Evolutionary conservation across 2,329 filamentous ascomycete genomes (phyloP).

Genomic region (Zasmidium cellare): DNA sequence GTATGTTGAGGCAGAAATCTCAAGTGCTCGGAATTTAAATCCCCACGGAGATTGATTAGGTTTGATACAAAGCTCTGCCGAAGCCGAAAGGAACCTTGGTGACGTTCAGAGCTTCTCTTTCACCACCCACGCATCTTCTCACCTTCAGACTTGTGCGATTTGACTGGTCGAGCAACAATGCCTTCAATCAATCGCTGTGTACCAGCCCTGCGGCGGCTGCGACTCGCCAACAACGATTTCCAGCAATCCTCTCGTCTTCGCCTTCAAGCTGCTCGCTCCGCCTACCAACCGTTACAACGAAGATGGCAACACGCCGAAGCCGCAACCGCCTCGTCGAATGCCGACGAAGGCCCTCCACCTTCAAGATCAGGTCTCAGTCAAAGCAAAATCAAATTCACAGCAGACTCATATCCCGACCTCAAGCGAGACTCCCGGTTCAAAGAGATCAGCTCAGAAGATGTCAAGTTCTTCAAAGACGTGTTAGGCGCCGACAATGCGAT

Average conservation of each 20-base stretch:
- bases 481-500: slow-evolving; percentile 77
- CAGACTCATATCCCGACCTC: slow-evolving; percentile 81
- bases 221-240: slow-evolving; percentile 32
- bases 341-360: slow-evolving; percentile 29
- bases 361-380: slow-evolving; percentile 25
- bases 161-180: slow-evolving; percentile 18
- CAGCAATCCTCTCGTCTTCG: slow-evolving; percentile 29
- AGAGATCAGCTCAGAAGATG: slow-evolving; percentile 72
- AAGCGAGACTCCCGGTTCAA: slow-evolving; percentile 77
- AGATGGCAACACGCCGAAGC: slow-evolving; percentile 33
- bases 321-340: slow-evolving; percentile 33
- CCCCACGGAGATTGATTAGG: too few relatives aligned
- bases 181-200: slow-evolving; percentile 24
- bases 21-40: background rate
- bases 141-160: background rate
- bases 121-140: background rate
- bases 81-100: background rate
- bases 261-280: slow-evolving; percentile 12
- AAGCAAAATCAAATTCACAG: slow-evolving; percentile 70
- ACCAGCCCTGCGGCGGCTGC: slow-evolving; percentile 33
- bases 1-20: background rate
- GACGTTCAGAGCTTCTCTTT: background rate
- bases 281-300: slow-evolving; percentile 23
- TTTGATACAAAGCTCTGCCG: background rate
- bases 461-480: slow-evolving; percentile 77